Conservation (phyloP, 805 yeast genomes). For the Torulaspora microellipsoides region DNA sequence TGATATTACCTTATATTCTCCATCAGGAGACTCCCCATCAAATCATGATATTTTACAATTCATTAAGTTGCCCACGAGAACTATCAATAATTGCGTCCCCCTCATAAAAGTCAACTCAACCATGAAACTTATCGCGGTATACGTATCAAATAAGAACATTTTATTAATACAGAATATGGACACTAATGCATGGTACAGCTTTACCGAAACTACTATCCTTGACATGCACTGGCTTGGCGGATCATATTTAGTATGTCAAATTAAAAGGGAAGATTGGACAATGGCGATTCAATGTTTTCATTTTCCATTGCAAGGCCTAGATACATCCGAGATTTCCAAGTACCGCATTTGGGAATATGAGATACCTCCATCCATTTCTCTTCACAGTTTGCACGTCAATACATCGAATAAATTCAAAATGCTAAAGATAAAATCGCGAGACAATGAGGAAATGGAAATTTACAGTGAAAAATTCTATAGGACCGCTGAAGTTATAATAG, state of each 20-base stretch:
- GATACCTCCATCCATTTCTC: constrained; percentile 13
- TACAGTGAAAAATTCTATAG: constrained; percentile 21
- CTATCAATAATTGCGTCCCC: constrained; percentile 29
- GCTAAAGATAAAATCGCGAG: constrained; percentile 20
- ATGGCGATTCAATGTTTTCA: constrained; percentile 23
- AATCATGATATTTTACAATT: constrained; percentile 22
- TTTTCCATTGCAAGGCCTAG: constrained; percentile 21
- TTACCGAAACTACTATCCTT: constrained; percentile 21
- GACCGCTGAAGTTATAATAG: constrained; percentile 30
- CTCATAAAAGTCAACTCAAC: constrained; percentile 23
- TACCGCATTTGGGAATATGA: constrained; percentile 28
- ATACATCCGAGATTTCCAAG: constrained; percentile 14
- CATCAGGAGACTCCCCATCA: constrained; percentile 20
- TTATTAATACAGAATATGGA: constrained; percentile 28
- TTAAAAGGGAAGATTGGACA: constrained; percentile 21
- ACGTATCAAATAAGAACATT: constrained; percentile 31
- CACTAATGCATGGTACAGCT: constrained; percentile 29
- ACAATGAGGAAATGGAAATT: constrained; percentile 6
- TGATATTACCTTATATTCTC: constrained; percentile 29
- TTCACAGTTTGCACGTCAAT: constrained; percentile 22
- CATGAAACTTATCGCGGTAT: constrained; percentile 25
- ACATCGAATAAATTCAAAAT: constrained; percentile 21
- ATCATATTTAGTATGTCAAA: constrained; percentile 28
- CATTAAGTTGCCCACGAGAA: constrained; percentile 31
- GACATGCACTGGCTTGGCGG: constrained; percentile 34